Conservation (phyloP, 192 early-diverging fungal genomes). For the Backusella tarrabulga region DNA sequence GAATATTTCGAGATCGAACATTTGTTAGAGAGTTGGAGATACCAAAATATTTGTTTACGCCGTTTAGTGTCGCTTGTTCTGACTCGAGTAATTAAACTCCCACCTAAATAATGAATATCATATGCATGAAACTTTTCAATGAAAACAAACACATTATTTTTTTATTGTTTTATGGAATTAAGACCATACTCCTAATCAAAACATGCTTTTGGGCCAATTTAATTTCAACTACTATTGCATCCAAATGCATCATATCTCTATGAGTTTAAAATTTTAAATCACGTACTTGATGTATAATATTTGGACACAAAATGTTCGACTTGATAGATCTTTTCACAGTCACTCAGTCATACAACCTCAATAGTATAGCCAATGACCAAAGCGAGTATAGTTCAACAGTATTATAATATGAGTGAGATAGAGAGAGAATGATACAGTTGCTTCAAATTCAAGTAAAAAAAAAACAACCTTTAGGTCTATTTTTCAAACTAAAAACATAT, state of each 20-base stretch:
- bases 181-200: neutral
- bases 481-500: no score
- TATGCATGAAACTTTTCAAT: neutral
- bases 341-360: no score
- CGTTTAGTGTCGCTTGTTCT: neutral
- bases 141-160: neutral
- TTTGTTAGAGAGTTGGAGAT: neutral
- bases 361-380: no score
- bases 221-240: neutral
- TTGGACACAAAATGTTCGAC: no score
- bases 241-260: neutral
- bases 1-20: neutral
- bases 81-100: neutral
- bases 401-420: no score
- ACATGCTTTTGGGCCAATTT: neutral
- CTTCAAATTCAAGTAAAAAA: no score
- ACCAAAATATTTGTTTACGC: neutral
- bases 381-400: no score
- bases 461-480: no score
- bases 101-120: neutral
- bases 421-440: no score
- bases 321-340: no score
- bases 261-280: no score
- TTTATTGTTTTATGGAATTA: neutral
- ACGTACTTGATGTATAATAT: no score